phyloP scores from a whole-genome alignment of 1,139 yeast genomes.

The Lodderomyces theae region DNA sequence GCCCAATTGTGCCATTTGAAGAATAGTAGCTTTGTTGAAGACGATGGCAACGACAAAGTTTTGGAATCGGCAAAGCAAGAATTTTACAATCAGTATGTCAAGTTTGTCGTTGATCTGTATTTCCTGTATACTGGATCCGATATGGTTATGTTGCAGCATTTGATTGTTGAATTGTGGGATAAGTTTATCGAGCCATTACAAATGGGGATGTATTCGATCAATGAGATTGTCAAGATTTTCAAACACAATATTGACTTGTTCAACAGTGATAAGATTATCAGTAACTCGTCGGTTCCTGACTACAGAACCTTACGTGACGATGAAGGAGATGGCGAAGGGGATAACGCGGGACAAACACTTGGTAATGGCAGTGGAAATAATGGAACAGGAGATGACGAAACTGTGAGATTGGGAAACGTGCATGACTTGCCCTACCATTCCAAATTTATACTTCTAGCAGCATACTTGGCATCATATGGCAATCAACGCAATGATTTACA shows the following conservation, averaged over 20 bases:
- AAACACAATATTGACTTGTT: slow-evolving; percentile 42
- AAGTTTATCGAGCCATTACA: slow-evolving; percentile 43
- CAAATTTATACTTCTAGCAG: slow-evolving; percentile 63
- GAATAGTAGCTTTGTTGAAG: background rate
- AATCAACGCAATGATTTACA: slow-evolving; percentile 59
- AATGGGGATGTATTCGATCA: slow-evolving; percentile 26
- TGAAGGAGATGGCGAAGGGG: slow-evolving; percentile 19
- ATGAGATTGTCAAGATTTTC: slow-evolving; percentile 48
- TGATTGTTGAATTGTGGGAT: slow-evolving; percentile 50
- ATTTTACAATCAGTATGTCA: slow-evolving; percentile 50
- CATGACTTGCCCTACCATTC: slow-evolving; percentile 52
- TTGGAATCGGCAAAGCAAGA: slow-evolving; percentile 10
- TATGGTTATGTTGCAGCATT: slow-evolving; percentile 39
- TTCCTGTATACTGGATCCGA: slow-evolving; percentile 56
- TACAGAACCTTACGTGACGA: slow-evolving; percentile 24
- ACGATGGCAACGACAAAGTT: background rate
- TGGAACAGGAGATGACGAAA: slow-evolving; percentile 2
- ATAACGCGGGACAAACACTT: slow-evolving; percentile 9
- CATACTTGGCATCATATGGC: slow-evolving; percentile 68
- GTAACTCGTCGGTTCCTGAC: slow-evolving; percentile 30
- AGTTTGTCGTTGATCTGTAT: slow-evolving; percentile 51
- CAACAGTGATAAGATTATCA: slow-evolving; percentile 38
- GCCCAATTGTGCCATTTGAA: slow-evolving; percentile 28
- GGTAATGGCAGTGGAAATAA: background rate
- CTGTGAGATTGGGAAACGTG: slow-evolving; percentile 16